These are phyloP conservation scores for Gastroboletus turbinatus DNA, from an alignment of 1,284 basidiomycete species.

Conservation along the genomic window DNA sequence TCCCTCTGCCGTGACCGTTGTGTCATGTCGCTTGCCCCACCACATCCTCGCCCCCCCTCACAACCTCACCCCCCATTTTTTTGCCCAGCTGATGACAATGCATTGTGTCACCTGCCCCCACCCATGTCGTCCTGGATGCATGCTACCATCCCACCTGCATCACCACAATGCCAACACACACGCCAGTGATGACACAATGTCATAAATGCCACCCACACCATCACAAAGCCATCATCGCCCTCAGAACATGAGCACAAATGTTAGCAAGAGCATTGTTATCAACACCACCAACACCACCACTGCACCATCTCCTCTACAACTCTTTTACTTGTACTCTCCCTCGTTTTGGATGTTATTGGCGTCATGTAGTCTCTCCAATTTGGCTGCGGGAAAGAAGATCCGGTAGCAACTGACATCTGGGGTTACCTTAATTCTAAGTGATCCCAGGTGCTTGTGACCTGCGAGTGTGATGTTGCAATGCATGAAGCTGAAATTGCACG, in stretches of 20 bases:
- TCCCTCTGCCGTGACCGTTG: no score
- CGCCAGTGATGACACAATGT: no score
- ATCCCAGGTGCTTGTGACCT: conserved; percentile 70
- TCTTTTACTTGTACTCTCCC: conserved; percentile 77
- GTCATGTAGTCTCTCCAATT: conserved; percentile 75
- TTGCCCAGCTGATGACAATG: no score
- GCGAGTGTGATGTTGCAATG: conserved; percentile 70
- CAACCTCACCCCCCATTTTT: no score
- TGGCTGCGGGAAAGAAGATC: conserved; percentile 34
- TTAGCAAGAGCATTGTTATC: conserved; percentile 46
- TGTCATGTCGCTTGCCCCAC: no score
- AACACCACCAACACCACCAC: conserved; percentile 76
- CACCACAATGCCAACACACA: no score
- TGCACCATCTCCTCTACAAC: conserved; percentile 87
- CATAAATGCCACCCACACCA: no score
- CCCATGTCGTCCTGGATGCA: no score
- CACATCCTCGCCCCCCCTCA: no score
- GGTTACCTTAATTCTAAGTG: conserved; percentile 77
- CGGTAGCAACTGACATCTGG: conserved; percentile 55
- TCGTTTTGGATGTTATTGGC: conserved; percentile 77
- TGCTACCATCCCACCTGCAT: no score
- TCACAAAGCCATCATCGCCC: no score
- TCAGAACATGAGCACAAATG: conserved; percentile 44
- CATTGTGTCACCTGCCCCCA: no score
- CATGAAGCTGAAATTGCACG: conserved; percentile 83